Conservation (phyloP, 805 yeast genomes). For the Starmera pachycereana region DNA sequence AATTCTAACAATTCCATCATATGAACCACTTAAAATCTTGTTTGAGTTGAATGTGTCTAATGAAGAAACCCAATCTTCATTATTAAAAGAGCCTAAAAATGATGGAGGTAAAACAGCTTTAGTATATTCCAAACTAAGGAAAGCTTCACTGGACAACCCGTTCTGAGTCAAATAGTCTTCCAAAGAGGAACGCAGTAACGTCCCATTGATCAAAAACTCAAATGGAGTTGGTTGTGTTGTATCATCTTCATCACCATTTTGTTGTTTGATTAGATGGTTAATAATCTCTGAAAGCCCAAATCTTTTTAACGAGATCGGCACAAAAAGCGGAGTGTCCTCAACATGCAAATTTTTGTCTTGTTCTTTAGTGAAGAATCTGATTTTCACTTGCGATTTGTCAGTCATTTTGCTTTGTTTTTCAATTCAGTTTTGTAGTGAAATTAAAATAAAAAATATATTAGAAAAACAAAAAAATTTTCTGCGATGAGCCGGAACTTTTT, state of each 20-base stretch:
- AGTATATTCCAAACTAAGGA: slow-evolving; percentile 77
- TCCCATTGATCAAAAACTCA: slow-evolving; percentile 85
- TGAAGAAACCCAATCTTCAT: slow-evolving; percentile 94
- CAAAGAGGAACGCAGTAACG: slow-evolving; percentile 64
- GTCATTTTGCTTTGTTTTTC: slow-evolving; percentile 4
- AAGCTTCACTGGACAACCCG: slow-evolving; percentile 76
- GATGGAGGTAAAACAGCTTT: slow-evolving; percentile 93
- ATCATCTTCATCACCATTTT: slow-evolving; percentile 37
- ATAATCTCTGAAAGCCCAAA: slow-evolving; percentile 93
- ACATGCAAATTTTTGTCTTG: slow-evolving; percentile 64
- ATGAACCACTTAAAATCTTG: slow-evolving; percentile 76
- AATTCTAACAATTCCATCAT: slow-evolving; percentile 89
- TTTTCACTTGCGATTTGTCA: slow-evolving; percentile 58
- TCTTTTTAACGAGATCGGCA: slow-evolving; percentile 78
- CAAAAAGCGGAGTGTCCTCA: slow-evolving; percentile 76
- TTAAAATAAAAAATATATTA: background rate
- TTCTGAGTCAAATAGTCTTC: slow-evolving; percentile 67
- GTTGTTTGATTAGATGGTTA: slow-evolving; percentile 85
- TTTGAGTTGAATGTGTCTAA: slow-evolving; percentile 28
- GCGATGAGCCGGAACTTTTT: background rate
- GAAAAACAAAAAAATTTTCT: background rate
- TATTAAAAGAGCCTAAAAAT: slow-evolving; percentile 73
- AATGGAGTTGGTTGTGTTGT: slow-evolving; percentile 57
- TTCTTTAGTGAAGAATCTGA: slow-evolving; percentile 80
- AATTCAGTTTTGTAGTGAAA: too few species aligned